Evolutionary conservation across 139 green algal genomes (phyloP), one percentile per base, ranked within the genome.

Genomic region (Diplosphaera chodatii): DNA sequence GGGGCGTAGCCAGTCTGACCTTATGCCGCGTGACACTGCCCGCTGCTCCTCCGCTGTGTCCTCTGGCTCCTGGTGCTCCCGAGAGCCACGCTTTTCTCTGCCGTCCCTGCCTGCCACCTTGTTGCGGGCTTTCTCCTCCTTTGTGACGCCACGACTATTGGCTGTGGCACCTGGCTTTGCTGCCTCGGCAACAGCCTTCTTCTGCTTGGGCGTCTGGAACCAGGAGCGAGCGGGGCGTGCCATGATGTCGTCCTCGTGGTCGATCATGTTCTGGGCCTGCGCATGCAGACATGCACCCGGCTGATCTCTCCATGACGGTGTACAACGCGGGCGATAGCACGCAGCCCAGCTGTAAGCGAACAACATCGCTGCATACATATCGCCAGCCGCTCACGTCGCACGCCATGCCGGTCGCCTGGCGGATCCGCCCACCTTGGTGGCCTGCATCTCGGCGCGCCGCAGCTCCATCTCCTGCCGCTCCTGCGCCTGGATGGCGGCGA

Each of bases 391-490:
- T n/a, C n/a, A n/a, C n/a, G n/a, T n/a, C n/a, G n/a, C n/a, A n/a
- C n/a, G n/a, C n/a, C n/a, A n/a, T n/a, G n/a, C n/a, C n/a, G n/a
- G n/a, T n/a, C n/a, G n/a, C n/a, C n/a, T n/a, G n/a, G n/a, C n/a
- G n/a, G n/a, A n/a, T n/a, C n/a, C n/a, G n/a, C 74, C 27, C 78
- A 80, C 79, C 77, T 92, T 93, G 40, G 80, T 82, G 0, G 88
- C 91, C 85, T 98, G 93, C 94, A 99, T 98, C 83, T 99, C 95
- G n/a, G 91, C 93, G 73, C 88, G 85, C 16, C 88, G 81, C 67
- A 94, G 77, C 71, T 85, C 82, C 32, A 75, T 77, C 82, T 95
- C 88, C 48, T 91, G 77, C 20, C 86, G 71, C 72, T 94, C 91
- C 72, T 91, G 84, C 41, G 74, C 66, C 6, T 87, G 32, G 55